These are phyloP conservation scores for Plasmodium berghei DNA, from an alignment of 169 alveolate species.

Conservation along the genomic window DNA sequence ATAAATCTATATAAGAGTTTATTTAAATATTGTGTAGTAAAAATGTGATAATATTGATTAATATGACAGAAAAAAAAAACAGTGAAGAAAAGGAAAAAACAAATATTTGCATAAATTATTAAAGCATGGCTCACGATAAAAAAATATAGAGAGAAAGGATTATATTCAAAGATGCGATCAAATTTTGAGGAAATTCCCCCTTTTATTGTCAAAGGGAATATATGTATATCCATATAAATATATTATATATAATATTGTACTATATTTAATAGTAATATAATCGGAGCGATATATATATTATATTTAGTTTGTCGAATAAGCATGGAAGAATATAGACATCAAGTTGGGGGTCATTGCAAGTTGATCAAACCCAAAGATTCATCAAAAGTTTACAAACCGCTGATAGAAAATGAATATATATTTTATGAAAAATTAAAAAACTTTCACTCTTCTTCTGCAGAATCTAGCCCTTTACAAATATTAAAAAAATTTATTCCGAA, in stretches of 20 bases:
- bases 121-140: too few species aligned
- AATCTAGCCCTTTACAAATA: conserved; percentile 81
- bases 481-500: conserved; percentile 81
- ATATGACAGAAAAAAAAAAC: too few species aligned
- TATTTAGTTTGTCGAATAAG: conserved; percentile 25
- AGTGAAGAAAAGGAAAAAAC: too few species aligned
- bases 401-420: conserved; percentile 79
- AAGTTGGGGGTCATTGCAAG: conserved; percentile 85
- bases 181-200: too few species aligned
- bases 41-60: too few species aligned
- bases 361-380: conserved; percentile 81
- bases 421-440: conserved; percentile 79
- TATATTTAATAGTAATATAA: background rate
- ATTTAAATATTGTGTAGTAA: too few species aligned
- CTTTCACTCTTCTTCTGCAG: conserved; percentile 78
- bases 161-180: background rate
- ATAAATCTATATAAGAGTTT: too few species aligned
- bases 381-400: conserved; percentile 82
- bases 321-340: conserved; percentile 83
- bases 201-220: background rate
- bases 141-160: background rate
- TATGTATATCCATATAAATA: background rate
- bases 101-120: too few species aligned
- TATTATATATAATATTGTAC: background rate
- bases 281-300: background rate